phyloP scores from a whole-genome alignment of 1,284 basidiomycete species.

The Earliella scabrosa region DNA sequence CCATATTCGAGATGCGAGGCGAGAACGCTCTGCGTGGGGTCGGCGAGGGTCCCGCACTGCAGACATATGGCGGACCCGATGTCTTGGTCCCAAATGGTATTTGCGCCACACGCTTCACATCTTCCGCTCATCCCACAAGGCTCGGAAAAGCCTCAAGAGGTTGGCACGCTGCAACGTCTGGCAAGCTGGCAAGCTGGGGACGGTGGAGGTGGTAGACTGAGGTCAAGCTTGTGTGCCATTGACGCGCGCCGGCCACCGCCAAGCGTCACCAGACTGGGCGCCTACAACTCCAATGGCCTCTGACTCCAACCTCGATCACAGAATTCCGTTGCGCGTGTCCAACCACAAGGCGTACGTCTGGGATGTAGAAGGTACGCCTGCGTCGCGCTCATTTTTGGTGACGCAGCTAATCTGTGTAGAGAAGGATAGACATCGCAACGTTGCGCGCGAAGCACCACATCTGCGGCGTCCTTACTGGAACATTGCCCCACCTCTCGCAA shows the following conservation, averaged over 20 bases:
- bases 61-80: slow-evolving; percentile 66
- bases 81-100: slow-evolving; percentile 56
- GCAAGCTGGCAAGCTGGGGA: background rate
- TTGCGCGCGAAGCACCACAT: slow-evolving; percentile 83
- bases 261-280: slow-evolving; percentile 2
- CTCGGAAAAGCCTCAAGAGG: background rate
- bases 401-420: slow-evolving; percentile 15
- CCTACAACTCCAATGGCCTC: slow-evolving; percentile 15
- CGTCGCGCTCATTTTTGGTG: background rate
- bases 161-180: too few species aligned
- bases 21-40: slow-evolving; percentile 62
- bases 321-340: slow-evolving; percentile 56
- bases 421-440: slow-evolving; percentile 70
- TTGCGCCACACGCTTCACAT: slow-evolving; percentile 58
- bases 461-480: slow-evolving; percentile 87
- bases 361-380: slow-evolving; percentile 69
- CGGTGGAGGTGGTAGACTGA: slow-evolving; percentile 12
- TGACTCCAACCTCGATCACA: slow-evolving; percentile 23
- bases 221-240: background rate
- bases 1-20: slow-evolving; percentile 44
- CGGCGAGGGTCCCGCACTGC: slow-evolving; percentile 64
- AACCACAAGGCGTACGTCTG: slow-evolving; percentile 78
- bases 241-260: background rate
- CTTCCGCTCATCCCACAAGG: slow-evolving; percentile 34
- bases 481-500: slow-evolving; percentile 92